Base-by-base conservation (phyloP, 225 moss, liverwort and hornwort species). In the Sphagnum contortum region DNA sequence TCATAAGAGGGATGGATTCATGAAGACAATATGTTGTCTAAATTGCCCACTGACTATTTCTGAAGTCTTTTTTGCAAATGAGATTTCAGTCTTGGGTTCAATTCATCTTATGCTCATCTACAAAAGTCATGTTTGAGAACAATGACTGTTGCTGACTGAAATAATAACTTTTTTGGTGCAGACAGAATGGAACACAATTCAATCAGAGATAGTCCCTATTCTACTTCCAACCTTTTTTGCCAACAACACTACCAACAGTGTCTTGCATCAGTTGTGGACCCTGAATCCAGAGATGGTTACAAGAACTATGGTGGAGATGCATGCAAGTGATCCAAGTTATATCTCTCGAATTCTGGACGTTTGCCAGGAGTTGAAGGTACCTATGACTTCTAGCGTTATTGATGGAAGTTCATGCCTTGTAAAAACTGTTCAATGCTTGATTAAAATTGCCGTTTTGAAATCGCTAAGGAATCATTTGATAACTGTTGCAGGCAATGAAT, bases 321-420 rank as follows among this genome's bases (percentile, higher is more conserved):
- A 59, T 62, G 77, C 73, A 3, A 80, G 81, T 6, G 89, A 82
- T 55, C 73, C 60, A 44, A 78, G 76, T 59, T 78, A 74, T 69
- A 78, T 86, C 61, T 76, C 69, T 8, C 83, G 77, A 73, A 70
- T 89, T 59, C 80, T 74, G 58, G 87, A 89, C 64, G 62, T 91
- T 65, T 89, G 87, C 78, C 78, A 76, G 70, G 86, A 82, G 11
- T 71, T 94, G 65, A 78, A 86, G 85, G 94, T 94, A 80, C 62
- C 14, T 50, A 12, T 51, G 45, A 11, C 29, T 0, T 29, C 29
- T 29, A 29, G 29, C 29, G 0, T 29, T 29, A 29, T 29, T 29
- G 29, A 1, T 29, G 29, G 29, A 29, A 29, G 0, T 29, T 29
- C 29, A 29, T 29, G 29, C 29, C 29, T 29, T 29, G 29, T 29